Evolutionary conservation across 768 basidiomycete species (phyloP), one percentile per base, ranked within the genome.

Genomic region (Russula compacta): DNA sequence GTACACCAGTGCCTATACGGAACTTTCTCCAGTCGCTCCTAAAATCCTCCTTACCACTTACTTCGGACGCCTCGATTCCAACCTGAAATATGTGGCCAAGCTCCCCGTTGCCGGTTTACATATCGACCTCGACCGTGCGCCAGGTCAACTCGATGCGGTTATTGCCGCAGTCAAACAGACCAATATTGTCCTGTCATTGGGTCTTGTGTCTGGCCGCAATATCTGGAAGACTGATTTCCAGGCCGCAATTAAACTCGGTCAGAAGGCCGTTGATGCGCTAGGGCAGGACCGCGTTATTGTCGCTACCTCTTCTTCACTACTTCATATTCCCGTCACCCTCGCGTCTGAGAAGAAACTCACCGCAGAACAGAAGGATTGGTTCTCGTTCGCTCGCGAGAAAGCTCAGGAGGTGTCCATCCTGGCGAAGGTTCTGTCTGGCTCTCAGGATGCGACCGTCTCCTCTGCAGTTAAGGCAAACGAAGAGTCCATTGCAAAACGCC

Each of bases 211-310:
- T 48, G 97, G 97, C 57, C 93, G 97, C 72, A 98, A 98, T 82
- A 92, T 99, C 79, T 99, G 97, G 97, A 99, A 98, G 85, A 87
- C 84, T 64, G 95, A 98, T 76, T 86, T 98, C 69, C 78, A 80
- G 65, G 85, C 83, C 57, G 86, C 92, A 60, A 82, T 94, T 76
- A 86, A 86, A 73, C 76, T 83, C 50, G 91, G 83, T 58, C 86
- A 95, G 78, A 88, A 86, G 74, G 94, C 92, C 50, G 78, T 97
- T 68, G 83, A 85, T 56, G 79, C 78, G 44, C 86, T 98, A 69
- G 94, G 95, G 61, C 75, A 80, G 64, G 86, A 90, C 64, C 91
- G 94, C 65, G 90, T 98, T 73, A 85, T 98, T 70, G 79, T 97
- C 69, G 92, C 92, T 42, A 93, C 97, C 43, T 98, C 97, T 6